Conservation (phyloP, 768 basidiomycete species). For the Hygrocybe punicea region DNA sequence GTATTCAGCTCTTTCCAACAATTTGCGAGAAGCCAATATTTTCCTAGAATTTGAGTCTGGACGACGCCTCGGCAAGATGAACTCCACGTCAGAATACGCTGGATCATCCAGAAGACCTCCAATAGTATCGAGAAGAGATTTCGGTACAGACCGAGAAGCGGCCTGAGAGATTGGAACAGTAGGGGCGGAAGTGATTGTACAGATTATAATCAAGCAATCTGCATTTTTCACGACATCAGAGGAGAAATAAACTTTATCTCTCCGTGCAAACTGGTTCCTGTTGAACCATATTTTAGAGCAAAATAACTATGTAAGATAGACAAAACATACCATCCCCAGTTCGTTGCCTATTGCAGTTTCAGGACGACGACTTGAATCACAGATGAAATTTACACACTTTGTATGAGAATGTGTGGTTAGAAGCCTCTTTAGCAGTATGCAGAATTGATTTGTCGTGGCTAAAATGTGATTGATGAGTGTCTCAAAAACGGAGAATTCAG, state of each 20-base stretch:
- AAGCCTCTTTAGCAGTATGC: conserved; percentile 71
- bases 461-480: not conserved
- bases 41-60: conserved; percentile 38
- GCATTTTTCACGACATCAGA: conserved; percentile 48
- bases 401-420: conserved; percentile 77
- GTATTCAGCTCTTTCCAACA: conserved; percentile 72
- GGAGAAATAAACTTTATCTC: conserved; percentile 67
- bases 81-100: conserved; percentile 81
- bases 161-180: conserved; percentile 43
- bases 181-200: conserved; percentile 71
- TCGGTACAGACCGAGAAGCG: conserved; percentile 58
- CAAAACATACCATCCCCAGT: conserved; percentile 77
- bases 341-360: conserved; percentile 54
- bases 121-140: conserved; percentile 63
- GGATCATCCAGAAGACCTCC: conserved; percentile 76
- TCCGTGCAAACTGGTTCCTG: conserved; percentile 76
- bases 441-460: conserved; percentile 45
- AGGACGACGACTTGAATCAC: not conserved
- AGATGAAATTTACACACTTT: conserved; percentile 35
- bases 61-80: conserved; percentile 55
- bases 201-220: conserved; percentile 73
- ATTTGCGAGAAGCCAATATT: conserved; percentile 67
- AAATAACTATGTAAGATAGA: not conserved
- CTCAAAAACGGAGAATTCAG: conserved; percentile 17
- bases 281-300: not conserved